Conservation (phyloP, 2,329 filamentous ascomycete species). For the Botrytis elliptica region DNA sequence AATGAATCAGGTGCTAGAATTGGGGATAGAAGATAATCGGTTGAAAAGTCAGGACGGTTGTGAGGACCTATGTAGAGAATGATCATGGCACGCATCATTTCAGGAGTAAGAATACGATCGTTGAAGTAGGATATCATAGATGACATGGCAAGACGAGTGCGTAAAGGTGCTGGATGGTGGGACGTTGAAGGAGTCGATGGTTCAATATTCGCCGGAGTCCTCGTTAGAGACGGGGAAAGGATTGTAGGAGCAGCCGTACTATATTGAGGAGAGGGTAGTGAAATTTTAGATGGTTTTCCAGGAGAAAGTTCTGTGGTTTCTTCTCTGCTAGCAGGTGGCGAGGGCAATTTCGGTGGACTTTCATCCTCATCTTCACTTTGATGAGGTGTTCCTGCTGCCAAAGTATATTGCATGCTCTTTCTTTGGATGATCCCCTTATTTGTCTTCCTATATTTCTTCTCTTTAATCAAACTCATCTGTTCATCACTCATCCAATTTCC, state of each 20-base stretch:
- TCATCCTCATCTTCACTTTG: constrained; percentile 70
- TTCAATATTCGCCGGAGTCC: constrained; percentile 12
- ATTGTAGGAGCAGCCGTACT: constrained; percentile 31
- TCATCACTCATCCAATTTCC: constrained; percentile 99
- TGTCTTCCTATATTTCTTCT: constrained; percentile 72
- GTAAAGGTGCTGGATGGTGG: constrained; percentile 59
- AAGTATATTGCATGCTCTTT: constrained; percentile 87
- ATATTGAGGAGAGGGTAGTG: constrained; percentile 19
- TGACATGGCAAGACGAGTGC: constrained; percentile 86
- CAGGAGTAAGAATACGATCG: constrained; percentile 88
- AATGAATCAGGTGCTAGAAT: constrained; percentile 84
- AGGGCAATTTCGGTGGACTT: constrained; percentile 40
- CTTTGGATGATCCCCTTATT: constrained; percentile 76
- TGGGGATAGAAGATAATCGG: constrained; percentile 87
- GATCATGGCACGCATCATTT: constrained; percentile 99
- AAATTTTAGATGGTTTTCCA: background rate
- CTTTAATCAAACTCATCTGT: constrained; percentile 90
- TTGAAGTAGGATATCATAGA: constrained; percentile 99
- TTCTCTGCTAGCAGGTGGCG: constrained; percentile 20
- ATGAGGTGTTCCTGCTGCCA: constrained; percentile 78
- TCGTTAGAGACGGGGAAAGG: constrained; percentile 27
- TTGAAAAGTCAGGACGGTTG: constrained; percentile 86
- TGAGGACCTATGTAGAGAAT: constrained; percentile 95
- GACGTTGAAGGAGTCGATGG: constrained; percentile 40
- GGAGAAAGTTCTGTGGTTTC: background rate